Evolutionary conservation across 2,329 filamentous ascomycete species (phyloP).

Genomic region (Beauveria sp.): DNA sequence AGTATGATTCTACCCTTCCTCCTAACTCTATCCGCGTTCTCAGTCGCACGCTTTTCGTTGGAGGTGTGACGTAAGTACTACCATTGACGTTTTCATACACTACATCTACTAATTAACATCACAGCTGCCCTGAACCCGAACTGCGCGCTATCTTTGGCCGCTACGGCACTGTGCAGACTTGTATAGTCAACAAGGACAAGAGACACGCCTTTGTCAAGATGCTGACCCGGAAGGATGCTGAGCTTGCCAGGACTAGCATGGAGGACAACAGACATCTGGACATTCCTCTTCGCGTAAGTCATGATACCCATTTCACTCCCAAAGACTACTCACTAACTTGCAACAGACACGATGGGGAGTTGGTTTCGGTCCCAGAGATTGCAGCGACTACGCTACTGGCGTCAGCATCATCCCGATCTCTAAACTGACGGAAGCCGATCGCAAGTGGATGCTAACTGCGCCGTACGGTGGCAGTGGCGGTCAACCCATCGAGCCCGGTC

Average conservation of each 20-base stretch:
- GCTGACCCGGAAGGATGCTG: slow-evolving; percentile 79
- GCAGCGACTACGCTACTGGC: slow-evolving; percentile 89
- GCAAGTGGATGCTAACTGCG: slow-evolving; percentile 93
- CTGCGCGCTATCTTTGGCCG: slow-evolving; percentile 72
- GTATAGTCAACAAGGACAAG: slow-evolving; percentile 97
- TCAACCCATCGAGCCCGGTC: slow-evolving; percentile 66
- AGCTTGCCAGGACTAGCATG: slow-evolving; percentile 79
- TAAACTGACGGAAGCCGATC: slow-evolving; percentile 89
- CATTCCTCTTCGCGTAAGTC: slow-evolving; percentile 62
- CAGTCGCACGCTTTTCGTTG: slow-evolving; percentile 92
- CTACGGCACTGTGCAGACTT: slow-evolving; percentile 87
- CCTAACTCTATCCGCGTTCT: slow-evolving; percentile 81
- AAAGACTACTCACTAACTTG: slow-evolving; percentile 16
- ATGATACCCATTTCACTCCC: not conserved
- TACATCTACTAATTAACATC: slow-evolving; percentile 20
- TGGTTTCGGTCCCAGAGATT: slow-evolving; percentile 92
- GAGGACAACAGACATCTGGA: slow-evolving; percentile 68
- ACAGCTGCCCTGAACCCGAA: slow-evolving; percentile 69
- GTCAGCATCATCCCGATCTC: slow-evolving; percentile 90
- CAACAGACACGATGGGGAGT: slow-evolving; percentile 88
- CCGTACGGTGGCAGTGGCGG: slow-evolving; percentile 91
- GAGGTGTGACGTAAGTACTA: slow-evolving; percentile 73
- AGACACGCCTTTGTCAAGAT: slow-evolving; percentile 99
- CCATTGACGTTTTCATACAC: not conserved
- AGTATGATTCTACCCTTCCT: slow-evolving; percentile 68